These are phyloP conservation scores for Fistulifera pelliculosa DNA, from an alignment of 108 stramenopile species.

Conservation along the genomic window DNA sequence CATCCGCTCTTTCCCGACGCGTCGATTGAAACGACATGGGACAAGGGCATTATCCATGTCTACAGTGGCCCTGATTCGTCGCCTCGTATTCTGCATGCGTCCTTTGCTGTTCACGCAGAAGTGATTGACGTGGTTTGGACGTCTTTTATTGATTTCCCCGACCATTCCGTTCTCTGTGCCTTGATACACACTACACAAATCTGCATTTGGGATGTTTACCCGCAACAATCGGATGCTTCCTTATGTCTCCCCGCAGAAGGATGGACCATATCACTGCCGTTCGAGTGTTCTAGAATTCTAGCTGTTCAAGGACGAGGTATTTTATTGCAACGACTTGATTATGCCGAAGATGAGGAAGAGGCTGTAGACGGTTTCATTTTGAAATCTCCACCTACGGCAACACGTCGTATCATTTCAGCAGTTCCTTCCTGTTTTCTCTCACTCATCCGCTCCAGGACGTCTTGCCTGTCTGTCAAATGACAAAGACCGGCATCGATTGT, in stretches of 20 bases:
- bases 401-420: background rate
- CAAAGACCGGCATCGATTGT: background rate
- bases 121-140: slow-evolving; percentile 45
- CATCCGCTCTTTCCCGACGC: too few relatives aligned
- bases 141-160: slow-evolving; percentile 32
- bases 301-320: slow-evolving; percentile 35
- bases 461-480: slow-evolving; percentile 28
- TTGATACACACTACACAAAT: slow-evolving; percentile 44
- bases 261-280: slow-evolving; percentile 53
- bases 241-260: slow-evolving; percentile 38
- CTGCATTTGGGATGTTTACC: slow-evolving; percentile 58
- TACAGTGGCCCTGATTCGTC: slow-evolving; percentile 1
- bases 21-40: too few relatives aligned
- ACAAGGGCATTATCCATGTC: background rate
- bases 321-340: slow-evolving; percentile 31
- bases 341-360: slow-evolving; percentile 13
- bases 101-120: background rate
- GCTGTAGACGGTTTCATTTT: slow-evolving; percentile 30
- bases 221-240: slow-evolving; percentile 3
- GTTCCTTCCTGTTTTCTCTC: slow-evolving; percentile 67
- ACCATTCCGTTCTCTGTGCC: slow-evolving; percentile 56
- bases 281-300: slow-evolving; percentile 49
- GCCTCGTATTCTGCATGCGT: background rate
- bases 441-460: slow-evolving; percentile 72
- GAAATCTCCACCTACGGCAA: slow-evolving; percentile 38